phyloP scores from a whole-genome alignment of 352 stramenopile genomes.

The Phytophthora sansomeana region DNA sequence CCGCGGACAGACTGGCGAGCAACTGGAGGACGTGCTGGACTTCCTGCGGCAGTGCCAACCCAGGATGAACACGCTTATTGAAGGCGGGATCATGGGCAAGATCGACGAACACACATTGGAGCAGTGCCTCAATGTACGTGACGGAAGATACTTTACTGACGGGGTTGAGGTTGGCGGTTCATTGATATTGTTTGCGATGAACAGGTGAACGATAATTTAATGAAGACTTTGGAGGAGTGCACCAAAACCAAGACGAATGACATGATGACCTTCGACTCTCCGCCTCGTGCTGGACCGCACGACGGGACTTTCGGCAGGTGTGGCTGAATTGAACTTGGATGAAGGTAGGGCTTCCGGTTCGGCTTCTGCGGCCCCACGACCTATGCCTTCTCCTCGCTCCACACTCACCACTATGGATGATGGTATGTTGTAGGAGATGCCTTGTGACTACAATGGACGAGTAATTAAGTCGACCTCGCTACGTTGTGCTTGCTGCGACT shows the following conservation, averaged over 20 bases:
- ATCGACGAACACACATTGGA: conserved; percentile 84
- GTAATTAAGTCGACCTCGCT: conserved; percentile 21
- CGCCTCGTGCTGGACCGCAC: conserved; percentile 41
- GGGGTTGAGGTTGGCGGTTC: not conserved
- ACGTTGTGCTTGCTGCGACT: conserved; percentile 3
- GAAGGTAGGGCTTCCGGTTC: conserved; percentile 21
- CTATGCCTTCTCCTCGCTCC: conserved; percentile 28
- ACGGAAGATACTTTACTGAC: not conserved
- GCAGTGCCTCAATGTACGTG: conserved; percentile 79
- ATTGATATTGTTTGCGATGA: conserved; percentile 1
- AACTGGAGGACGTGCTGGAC: conserved; percentile 77
- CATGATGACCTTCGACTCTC: conserved; percentile 75
- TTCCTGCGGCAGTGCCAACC: conserved; percentile 87
- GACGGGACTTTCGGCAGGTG: conserved; percentile 22
- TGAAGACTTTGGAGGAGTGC: conserved; percentile 78
- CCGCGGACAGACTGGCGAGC: conserved; percentile 40
- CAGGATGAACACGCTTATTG: conserved; percentile 90
- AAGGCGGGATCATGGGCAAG: conserved; percentile 86
- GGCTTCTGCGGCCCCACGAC: conserved; percentile 10
- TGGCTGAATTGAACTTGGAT: conserved; percentile 46
- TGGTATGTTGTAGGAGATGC: conserved; percentile 41
- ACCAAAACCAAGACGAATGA: conserved; percentile 35
- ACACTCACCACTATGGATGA: conserved; percentile 54
- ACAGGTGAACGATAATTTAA: conserved; percentile 86
- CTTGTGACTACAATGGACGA: conserved; percentile 17